Conservation (phyloP, 805 yeast genomes). For the Tetrapisispora pingtungensis region DNA sequence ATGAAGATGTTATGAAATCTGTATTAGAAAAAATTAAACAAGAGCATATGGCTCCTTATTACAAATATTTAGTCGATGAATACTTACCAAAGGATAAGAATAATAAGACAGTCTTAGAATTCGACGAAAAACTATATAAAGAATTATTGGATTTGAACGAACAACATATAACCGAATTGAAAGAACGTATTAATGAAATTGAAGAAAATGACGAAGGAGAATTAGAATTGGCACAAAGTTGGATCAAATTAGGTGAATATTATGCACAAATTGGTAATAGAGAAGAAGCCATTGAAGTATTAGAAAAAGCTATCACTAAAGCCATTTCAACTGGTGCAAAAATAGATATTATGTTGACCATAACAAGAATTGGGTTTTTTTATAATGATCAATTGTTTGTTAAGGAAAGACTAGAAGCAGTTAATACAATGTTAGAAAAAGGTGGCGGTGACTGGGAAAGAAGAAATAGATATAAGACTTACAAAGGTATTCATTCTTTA, state of each 20-base stretch:
- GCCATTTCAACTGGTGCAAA: conserved; percentile 84
- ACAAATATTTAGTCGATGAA: conserved; percentile 51
- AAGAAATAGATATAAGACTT: conserved; percentile 87
- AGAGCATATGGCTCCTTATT: conserved; percentile 74
- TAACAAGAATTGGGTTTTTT: conserved; percentile 83
- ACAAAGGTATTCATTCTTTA: conserved; percentile 72
- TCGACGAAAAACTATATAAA: conserved; percentile 52
- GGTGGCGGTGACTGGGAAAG: conserved; percentile 99
- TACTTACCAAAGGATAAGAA: conserved; percentile 12
- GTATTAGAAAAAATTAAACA: conserved; percentile 45
- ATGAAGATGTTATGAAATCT: conserved; percentile 33
- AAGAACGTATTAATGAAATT: conserved; percentile 37
- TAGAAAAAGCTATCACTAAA: conserved; percentile 62
- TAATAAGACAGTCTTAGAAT: conserved; percentile 28
- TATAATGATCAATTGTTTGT: conserved; percentile 66
- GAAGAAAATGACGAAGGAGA: conserved; percentile 72
- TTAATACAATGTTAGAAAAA: conserved; percentile 70
- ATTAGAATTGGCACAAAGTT: conserved; percentile 63
- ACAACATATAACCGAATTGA: conserved; percentile 39
- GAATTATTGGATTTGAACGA: conserved; percentile 44
- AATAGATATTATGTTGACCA: conserved; percentile 74
- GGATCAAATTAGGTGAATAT: conserved; percentile 77
- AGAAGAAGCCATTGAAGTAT: conserved; percentile 52
- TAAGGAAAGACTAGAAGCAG: conserved; percentile 61
- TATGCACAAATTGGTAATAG: conserved; percentile 80